These are phyloP conservation scores for Westerdykella aurantiaca DNA, from an alignment of 2,329 filamentous ascomycete species.

Conservation along the genomic window DNA sequence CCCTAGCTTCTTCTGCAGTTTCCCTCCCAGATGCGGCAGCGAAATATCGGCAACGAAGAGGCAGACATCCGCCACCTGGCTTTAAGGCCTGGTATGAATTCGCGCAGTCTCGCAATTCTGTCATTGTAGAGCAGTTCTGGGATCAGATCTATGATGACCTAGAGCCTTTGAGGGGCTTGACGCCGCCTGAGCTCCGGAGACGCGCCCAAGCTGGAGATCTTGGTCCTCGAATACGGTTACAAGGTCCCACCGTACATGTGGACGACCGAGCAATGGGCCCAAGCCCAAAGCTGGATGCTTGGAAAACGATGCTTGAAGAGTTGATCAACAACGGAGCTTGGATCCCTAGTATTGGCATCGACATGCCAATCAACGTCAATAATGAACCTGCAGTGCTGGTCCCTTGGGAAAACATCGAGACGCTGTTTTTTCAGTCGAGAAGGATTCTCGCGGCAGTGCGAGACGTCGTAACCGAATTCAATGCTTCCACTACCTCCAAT, in stretches of 20 bases:
- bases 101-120: constrained; percentile 37
- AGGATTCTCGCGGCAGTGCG: constrained; percentile 19
- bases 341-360: constrained; percentile 16
- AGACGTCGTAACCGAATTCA: constrained; percentile 14
- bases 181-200: constrained; percentile 37
- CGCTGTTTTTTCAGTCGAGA: constrained; percentile 28
- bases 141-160: constrained; percentile 49
- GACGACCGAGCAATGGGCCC: constrained; percentile 23
- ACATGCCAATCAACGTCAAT: constrained; percentile 45
- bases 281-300: constrained; percentile 32
- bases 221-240: too few species aligned
- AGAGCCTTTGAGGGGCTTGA: constrained; percentile 46
- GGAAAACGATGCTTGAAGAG: constrained; percentile 40
- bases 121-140: constrained; percentile 47
- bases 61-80: constrained; percentile 46
- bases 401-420: constrained; percentile 42
- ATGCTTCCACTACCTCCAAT: background rate
- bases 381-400: constrained; percentile 45
- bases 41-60: constrained; percentile 40
- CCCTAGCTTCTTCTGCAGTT: constrained; percentile 33
- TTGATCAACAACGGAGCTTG: constrained; percentile 24
- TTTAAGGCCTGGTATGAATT: constrained; percentile 47
- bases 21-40: constrained; percentile 38
- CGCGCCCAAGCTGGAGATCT: constrained; percentile 34
- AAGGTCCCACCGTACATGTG: constrained; percentile 6